Percentiles rank a stretch among this genome's conserved stretches.
These are phyloP conservation scores for Tuber melanosporum DNA, from an alignment of 495 filamentous ascomycete genomes.

Conservation along the genomic window DNA sequence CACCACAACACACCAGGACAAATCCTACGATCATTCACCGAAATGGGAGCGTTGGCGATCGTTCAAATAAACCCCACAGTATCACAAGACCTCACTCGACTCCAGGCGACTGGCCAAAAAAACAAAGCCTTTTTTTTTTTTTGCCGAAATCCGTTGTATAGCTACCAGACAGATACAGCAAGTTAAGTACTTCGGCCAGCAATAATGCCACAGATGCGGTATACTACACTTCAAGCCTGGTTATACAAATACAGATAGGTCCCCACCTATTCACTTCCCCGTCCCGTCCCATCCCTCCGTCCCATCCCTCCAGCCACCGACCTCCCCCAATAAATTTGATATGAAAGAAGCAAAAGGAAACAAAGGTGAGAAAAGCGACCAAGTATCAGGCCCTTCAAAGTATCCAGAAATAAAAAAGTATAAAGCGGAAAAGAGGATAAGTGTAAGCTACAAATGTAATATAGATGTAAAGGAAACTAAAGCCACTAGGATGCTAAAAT, in stretches of 20 bases:
- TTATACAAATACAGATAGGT: not conserved
- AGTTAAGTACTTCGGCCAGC: not conserved
- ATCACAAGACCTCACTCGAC: constrained; percentile 2
- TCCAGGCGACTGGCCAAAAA: not conserved
- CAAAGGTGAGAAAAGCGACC: not conserved
- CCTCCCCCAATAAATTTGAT: not conserved
- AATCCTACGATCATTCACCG: not conserved
- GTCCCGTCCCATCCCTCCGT: not conserved
- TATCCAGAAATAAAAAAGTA: not conserved
- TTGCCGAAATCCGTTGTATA: not conserved
- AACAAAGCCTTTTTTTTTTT: not conserved
- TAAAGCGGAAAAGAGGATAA: not conserved
- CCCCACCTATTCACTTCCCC: not conserved
- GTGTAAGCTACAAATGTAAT: not conserved
- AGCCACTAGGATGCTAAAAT: not conserved
- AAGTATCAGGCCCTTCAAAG: not conserved
- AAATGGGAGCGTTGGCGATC: not conserved
- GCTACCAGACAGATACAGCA: not conserved
- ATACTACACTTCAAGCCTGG: not conserved
- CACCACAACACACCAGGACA: not conserved
- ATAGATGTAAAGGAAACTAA: not conserved
- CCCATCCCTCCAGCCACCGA: not conserved
- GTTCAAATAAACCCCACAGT: not conserved
- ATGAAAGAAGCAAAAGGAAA: not conserved
- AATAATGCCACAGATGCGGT: not conserved